phyloP scores from a whole-genome alignment of 495 filamentous ascomycete species.

The Astrothelium subdiscretum region DNA sequence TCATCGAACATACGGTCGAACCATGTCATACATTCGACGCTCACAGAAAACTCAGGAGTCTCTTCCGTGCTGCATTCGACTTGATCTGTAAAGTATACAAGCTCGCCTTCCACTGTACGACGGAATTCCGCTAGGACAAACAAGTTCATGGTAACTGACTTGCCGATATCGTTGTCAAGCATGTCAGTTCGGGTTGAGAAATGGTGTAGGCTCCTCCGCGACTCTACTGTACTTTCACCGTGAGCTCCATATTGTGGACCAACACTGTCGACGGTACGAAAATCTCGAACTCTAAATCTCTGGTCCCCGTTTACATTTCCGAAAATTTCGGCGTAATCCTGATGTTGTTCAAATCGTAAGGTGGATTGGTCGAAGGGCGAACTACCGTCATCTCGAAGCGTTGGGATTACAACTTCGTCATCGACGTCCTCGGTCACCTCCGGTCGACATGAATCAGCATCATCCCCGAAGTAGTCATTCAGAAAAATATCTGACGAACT shows the following conservation, averaged over 20 bases:
- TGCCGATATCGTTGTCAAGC: background rate
- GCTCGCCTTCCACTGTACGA: background rate
- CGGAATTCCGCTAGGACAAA: background rate
- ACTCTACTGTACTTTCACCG: background rate
- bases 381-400: background rate
- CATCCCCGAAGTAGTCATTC: background rate
- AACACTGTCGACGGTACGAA: background rate
- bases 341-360: background rate
- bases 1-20: background rate
- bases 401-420: background rate
- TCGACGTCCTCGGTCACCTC: background rate
- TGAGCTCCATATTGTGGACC: background rate
- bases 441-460: background rate
- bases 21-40: background rate
- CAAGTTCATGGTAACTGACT: background rate
- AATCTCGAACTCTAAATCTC: background rate
- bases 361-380: background rate
- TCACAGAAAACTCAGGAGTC: background rate
- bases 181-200: background rate
- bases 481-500: background rate
- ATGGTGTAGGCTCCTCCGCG: background rate
- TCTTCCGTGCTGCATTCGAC: background rate
- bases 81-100: background rate
- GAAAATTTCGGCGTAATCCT: background rate
- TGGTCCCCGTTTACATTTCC: background rate